Evolutionary conservation across 2,329 filamentous ascomycete genomes (phyloP), one percentile per base, ranked within the genome.

Genomic region (Zymoseptoria tritici): DNA sequence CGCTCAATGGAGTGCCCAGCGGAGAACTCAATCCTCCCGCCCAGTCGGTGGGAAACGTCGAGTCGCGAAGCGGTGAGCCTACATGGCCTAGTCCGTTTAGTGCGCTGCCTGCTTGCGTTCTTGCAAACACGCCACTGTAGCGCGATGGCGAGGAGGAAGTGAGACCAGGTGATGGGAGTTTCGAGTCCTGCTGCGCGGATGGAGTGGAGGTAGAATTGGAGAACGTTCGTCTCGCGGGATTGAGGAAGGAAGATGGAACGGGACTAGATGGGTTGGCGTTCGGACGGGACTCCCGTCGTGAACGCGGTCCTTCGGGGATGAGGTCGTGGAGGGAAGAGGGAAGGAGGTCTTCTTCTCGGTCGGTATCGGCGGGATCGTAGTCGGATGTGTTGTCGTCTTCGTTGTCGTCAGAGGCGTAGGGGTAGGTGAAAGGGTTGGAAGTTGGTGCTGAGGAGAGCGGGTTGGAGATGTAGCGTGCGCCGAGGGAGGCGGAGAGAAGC

Each of bases 291-390:
- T 83, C 78, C 19, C 84, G 79, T 52, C 84, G 79, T 71, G 82
- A 79, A 67, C 81, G 81, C 36, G 36, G 51, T 67, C 85, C 83
- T 64, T 85, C 82, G 0, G 84, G 83, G 36, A 87, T 78, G 13
- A 87, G 78, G 68, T 87, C 84, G 63, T 84, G 83, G 52, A 87
- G 73, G 58, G 80, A 84, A 26, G 81, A 88, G 0, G 93, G 94
- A 9, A 97, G 80, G 68, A 94, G 90, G 69, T 96, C 91, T 71
- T 96, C 92, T 70, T 96, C 92, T 73, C 96, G 90, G 68, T 94
- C 93, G 58, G 81, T 79, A 62, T 78, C 74, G 49, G 76, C 75
- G 58, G 86, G 75, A 70, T 86, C 75, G 36, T 42, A 42, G 36
- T 42, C 36, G 36, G 36, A 42, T 42, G 36, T 42, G 36, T 42